A percentile compares a stretch with the other conserved stretches of the same genome.
Evolutionary conservation across 129 eudicot species (phyloP).

Genomic region (Rutidosis leptorrhynchoides): DNA sequence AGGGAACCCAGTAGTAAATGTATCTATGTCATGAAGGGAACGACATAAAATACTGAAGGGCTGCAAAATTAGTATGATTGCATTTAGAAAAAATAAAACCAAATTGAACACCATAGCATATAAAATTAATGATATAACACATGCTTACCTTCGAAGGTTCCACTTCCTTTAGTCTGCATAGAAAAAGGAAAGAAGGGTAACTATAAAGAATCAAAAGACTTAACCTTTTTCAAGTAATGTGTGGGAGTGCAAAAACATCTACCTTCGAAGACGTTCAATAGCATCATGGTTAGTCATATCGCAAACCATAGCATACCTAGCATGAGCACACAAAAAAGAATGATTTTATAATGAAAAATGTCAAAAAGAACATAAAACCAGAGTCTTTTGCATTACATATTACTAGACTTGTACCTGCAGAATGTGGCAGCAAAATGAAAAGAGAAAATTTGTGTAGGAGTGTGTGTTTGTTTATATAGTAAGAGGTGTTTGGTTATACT

Average conservation of each 20-base stretch:
- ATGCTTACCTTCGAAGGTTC: conserved; percentile 67
- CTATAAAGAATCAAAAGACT: conserved; percentile 1
- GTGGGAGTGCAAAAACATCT: conserved; percentile 16
- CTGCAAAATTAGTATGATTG: conserved; percentile 45
- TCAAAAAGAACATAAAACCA: background rate
- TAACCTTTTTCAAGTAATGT: background rate
- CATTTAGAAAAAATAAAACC: conserved; percentile 17
- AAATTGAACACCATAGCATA: background rate
- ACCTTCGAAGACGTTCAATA: conserved; percentile 85
- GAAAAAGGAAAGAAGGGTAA: conserved; percentile 14
- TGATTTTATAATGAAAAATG: background rate
- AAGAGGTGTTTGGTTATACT: background rate
- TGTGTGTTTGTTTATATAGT: background rate
- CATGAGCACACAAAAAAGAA: background rate
- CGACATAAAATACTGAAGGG: conserved; percentile 84
- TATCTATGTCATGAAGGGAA: conserved; percentile 83
- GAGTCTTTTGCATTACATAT: background rate
- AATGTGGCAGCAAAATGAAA: background rate
- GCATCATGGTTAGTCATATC: conserved; percentile 70
- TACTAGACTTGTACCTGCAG: background rate
- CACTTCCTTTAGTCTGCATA: conserved; percentile 66
- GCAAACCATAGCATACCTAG: conserved; percentile 88
- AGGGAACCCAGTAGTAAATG: conserved; percentile 87
- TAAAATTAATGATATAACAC: background rate
- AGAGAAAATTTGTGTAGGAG: background rate